Evolutionary conservation across 1,284 basidiomycete species (phyloP).

Genomic region (Abortiporus biennis): DNA sequence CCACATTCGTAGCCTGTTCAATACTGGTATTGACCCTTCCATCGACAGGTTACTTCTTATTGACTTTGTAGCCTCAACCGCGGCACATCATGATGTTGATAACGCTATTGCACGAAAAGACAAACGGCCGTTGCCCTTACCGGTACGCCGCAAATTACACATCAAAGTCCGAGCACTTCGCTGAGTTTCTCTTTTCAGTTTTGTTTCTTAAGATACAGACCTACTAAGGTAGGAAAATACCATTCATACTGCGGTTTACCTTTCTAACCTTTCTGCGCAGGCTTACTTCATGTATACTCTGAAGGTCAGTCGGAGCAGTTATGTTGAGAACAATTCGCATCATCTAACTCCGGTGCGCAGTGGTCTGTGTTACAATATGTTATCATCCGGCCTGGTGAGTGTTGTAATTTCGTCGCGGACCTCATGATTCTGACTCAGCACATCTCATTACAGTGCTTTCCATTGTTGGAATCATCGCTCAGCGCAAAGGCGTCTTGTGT

Average conservation of each 20-base stretch:
- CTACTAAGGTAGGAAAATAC: slow-evolving; percentile 56
- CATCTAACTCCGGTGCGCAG: slow-evolving; percentile 27
- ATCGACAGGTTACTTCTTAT: slow-evolving; percentile 68
- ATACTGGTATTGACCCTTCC: neutral
- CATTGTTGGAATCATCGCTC: slow-evolving; percentile 71
- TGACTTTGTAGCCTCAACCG: slow-evolving; percentile 75
- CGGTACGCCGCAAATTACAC: no score
- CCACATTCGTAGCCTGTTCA: no score
- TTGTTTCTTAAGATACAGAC: slow-evolving; percentile 72
- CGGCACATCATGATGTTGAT: slow-evolving; percentile 51
- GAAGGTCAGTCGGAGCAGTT: slow-evolving; percentile 42
- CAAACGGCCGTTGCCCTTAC: slow-evolving; percentile 69
- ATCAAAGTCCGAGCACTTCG: no score
- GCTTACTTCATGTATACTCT: slow-evolving; percentile 86
- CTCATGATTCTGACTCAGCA: neutral
- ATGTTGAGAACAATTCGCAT: no score
- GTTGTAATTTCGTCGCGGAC: neutral
- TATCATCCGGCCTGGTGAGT: slow-evolving; percentile 64
- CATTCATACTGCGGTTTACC: neutral
- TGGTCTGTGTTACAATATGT: slow-evolving; percentile 85
- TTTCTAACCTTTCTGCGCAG: slow-evolving; percentile 23
- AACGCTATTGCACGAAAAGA: slow-evolving; percentile 75
- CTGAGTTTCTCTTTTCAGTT: no score
- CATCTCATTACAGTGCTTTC: slow-evolving; percentile 31
- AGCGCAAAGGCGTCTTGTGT: slow-evolving; percentile 65